phyloP scores from a whole-genome alignment of 345 rosid genomes.

The Trapa bicornis region DNA sequence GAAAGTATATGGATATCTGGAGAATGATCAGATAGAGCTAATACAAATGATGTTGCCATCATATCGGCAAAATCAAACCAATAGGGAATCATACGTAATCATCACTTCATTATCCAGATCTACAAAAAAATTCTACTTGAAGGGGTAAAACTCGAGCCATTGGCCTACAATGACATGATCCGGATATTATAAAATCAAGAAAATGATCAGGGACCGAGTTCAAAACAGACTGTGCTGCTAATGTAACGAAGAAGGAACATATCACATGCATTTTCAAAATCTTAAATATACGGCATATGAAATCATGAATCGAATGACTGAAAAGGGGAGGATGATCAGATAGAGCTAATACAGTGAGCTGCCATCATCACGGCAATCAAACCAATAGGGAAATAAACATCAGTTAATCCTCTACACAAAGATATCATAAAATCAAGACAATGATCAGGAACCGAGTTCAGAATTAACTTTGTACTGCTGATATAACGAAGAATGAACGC shows the following conservation, averaged over 20 bases:
- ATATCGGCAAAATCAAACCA: slow-evolving; percentile 12
- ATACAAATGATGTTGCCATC: slow-evolving; percentile 10
- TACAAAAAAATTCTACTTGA: not conserved
- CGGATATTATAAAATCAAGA: not conserved
- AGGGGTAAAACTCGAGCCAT: not conserved
- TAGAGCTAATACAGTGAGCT: slow-evolving; percentile 26
- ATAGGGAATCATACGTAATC: slow-evolving; percentile 10
- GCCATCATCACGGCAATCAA: slow-evolving; percentile 48
- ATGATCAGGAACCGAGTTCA: not conserved
- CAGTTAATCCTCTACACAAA: too few species aligned
- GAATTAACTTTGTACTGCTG: not conserved
- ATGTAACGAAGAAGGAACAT: not conserved
- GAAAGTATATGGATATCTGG: not conserved
- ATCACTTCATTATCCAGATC: slow-evolving; percentile 7
- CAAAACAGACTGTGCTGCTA: not conserved
- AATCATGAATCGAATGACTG: not conserved
- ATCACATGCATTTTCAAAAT: not conserved
- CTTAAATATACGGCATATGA: not conserved
- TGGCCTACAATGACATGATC: not conserved
- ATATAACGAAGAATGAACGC: not conserved
- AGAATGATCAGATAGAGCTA: slow-evolving; percentile 21
- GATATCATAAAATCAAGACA: not conserved
- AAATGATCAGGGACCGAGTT: not conserved
- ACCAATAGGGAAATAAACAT: slow-evolving; percentile 35
- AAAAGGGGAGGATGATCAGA: slow-evolving; percentile 22